Evolutionary conservation across 73 alveolate species (phyloP).

Genomic region (Symbiodinium natans): DNA sequence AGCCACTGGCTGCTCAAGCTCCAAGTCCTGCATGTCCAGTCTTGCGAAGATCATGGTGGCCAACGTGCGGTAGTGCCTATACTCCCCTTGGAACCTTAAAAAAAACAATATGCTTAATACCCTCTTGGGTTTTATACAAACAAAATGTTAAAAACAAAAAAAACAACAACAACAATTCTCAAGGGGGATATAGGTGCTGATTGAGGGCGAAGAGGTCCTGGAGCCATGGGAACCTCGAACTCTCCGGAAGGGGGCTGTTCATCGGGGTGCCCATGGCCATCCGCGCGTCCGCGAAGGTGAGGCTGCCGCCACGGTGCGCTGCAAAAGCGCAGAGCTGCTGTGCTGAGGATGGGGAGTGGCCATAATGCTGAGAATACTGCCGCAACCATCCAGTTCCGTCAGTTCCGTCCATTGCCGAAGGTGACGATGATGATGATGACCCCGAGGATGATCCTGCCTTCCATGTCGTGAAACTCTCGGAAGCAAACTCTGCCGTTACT

Average conservation of each 20-base stretch:
- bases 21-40: neutral
- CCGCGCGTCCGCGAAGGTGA: neutral
- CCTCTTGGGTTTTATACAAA: too few relatives aligned
- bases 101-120: too few relatives aligned
- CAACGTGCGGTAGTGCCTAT: neutral
- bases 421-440: neutral
- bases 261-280: neutral
- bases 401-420: neutral
- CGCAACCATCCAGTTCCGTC: neutral
- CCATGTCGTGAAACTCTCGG: too few relatives aligned
- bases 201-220: slow-evolving; percentile 64
- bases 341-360: slow-evolving; percentile 40
- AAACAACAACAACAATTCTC: neutral
- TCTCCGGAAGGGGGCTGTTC: neutral
- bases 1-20: neutral
- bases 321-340: slow-evolving; percentile 68
- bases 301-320: neutral
- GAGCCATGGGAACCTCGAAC: slow-evolving; percentile 49
- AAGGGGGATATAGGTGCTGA: slow-evolving; percentile 39
- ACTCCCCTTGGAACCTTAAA: too few relatives aligned
- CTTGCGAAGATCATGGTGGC: neutral
- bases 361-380: slow-evolving; percentile 1
- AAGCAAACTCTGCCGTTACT: too few relatives aligned
- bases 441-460: neutral
- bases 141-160: neutral